A percentile compares a stretch with the other conserved stretches of the same genome.
phyloP scores from a whole-genome alignment of 2,329 filamentous ascomycete species.

The Trichoderma lentiforme region DNA sequence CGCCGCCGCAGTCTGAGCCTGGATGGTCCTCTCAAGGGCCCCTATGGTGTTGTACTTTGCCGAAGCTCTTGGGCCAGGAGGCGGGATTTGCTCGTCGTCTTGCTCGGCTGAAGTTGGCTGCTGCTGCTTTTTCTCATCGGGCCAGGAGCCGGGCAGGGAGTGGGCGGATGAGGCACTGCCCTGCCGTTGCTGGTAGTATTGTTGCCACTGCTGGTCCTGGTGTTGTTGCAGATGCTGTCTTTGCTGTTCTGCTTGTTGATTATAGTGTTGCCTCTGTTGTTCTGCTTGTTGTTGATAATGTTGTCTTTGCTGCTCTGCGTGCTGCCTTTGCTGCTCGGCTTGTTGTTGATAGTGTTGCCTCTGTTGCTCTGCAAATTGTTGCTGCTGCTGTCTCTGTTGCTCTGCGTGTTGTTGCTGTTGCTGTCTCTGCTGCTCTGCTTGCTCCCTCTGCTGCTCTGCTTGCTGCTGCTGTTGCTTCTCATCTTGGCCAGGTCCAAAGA shows the following conservation, averaged over 20 bases:
- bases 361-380: not conserved
- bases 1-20: slow-evolving; percentile 30
- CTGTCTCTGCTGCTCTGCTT: not conserved
- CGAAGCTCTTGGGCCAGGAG: slow-evolving; percentile 28
- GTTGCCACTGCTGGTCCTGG: not conserved
- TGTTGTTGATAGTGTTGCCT: not conserved
- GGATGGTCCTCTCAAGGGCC: slow-evolving; percentile 34
- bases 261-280: not conserved
- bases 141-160: slow-evolving; percentile 35
- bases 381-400: not conserved
- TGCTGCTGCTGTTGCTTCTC: not conserved
- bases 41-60: slow-evolving; percentile 38
- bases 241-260: not conserved
- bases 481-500: not conserved
- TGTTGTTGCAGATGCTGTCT: not conserved
- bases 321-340: not conserved
- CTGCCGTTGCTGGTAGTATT: not conserved
- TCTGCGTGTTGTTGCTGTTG: not conserved
- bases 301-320: not conserved
- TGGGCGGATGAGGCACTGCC: not conserved
- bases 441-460: not conserved
- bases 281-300: not conserved
- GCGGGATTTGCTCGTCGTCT: slow-evolving; percentile 13
- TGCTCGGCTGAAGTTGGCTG: not conserved
- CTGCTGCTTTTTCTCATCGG: slow-evolving; percentile 28